Evolutionary conservation across 106 monocot genomes (phyloP), one percentile per base, ranked within the genome.

Genomic region (Triglochin maritima): DNA sequence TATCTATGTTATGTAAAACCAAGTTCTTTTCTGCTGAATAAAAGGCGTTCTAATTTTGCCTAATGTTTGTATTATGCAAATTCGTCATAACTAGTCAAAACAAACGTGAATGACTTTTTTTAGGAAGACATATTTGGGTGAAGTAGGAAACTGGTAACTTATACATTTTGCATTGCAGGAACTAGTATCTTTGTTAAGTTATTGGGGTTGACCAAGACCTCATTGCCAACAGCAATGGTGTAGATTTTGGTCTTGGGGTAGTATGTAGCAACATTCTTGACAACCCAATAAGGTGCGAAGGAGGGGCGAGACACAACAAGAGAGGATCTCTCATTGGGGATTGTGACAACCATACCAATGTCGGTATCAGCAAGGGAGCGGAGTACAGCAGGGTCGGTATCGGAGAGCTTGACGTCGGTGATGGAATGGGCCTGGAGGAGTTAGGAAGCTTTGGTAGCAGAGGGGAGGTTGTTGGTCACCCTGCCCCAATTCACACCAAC

Each of bases 201-300:
- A 49, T 68, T 60, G 2, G 83, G 69, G 65, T 77, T 56, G 44
- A 71, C 92, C 72, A 88, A 88, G 55, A 88, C 88, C 79, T 88
- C 88, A 76, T 88, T 88, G 9, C 85, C 92, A 8, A 92, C 92
- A 13, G 85, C 84, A 54, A 92, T 62, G 83, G 81, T 62, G 51
- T 70, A 62, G 74, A 88, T 85, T 54, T 52, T 74, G 50, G 88
- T 88, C 6, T 68, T 52, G 1, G 92, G 92, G 75, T 76, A 70
- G 82, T 79, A 82, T 8, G 63, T 7, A 53, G 75, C 75, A 61
- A 75, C 68, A 61, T 75, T 75, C 52, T 50, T 50, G 59, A 8
- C 17, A 8, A 75, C 60, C 75, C 75, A 75, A 46, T 16, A 15
- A 12, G 50, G 12, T 51, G 75, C 75, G 60, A 51, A 75, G 60